Percentiles rank a stretch among this genome's conserved stretches.
phyloP scores from a whole-genome alignment of 352 stramenopile species.

The Pythium biforme region DNA sequence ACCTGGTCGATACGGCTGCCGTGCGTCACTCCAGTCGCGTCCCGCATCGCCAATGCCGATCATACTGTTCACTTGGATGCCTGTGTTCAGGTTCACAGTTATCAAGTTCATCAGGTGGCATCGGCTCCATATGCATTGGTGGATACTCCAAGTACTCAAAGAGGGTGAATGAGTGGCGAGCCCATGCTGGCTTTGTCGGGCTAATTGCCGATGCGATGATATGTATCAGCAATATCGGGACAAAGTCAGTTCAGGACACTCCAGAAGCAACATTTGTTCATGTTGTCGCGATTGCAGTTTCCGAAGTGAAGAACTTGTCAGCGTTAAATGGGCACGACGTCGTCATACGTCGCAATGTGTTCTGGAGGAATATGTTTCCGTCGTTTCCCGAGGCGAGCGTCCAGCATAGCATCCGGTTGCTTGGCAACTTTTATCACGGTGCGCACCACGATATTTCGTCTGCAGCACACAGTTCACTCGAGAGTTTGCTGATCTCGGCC shows the following conservation, averaged over 20 bases:
- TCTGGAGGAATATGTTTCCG: constrained; percentile 51
- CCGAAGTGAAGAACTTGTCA: constrained; percentile 8
- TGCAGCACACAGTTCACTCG: constrained; percentile 46
- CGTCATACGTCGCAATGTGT: constrained; percentile 47
- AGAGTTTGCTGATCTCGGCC: constrained; percentile 52
- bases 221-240: background rate
- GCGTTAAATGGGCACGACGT: constrained; percentile 30
- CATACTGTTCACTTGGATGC: constrained; percentile 12
- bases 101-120: background rate
- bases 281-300: background rate
- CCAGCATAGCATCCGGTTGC: constrained; percentile 30
- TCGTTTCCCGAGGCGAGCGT: constrained; percentile 22
- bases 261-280: background rate
- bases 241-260: background rate
- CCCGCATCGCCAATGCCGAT: background rate
- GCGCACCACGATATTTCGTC: constrained; percentile 45
- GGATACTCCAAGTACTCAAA: constrained; percentile 48
- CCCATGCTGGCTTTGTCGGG: constrained; percentile 51
- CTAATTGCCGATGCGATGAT: constrained; percentile 34
- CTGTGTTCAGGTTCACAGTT: constrained; percentile 7
- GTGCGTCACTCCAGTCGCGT: background rate
- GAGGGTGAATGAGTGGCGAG: constrained; percentile 49
- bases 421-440: constrained; percentile 63
- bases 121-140: constrained; percentile 51
- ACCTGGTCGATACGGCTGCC: constrained; percentile 45